Base-by-base conservation (phyloP, 768 basidiomycete species). In the Boletus vinaceobasis region DNA sequence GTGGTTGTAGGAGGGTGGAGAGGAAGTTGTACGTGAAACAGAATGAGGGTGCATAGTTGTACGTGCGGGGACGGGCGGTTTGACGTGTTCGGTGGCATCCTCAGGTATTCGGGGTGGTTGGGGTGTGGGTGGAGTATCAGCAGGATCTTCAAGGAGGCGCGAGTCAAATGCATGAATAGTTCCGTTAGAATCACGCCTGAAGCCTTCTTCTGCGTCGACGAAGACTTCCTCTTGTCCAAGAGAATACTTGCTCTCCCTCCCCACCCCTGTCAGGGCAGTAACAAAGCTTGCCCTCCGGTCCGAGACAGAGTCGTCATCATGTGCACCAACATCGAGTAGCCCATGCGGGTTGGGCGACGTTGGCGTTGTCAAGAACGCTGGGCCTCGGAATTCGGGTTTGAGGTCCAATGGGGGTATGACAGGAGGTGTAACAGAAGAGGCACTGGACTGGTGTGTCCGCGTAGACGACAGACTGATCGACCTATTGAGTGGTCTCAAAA, bases 401-500 rank as follows among this genome's bases (percentile, higher is more conserved):
- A 85, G 68, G 63, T 87, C 84, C 33, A 87, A 69, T 5, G 84
- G 81, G 4, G 84, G 82, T 38, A 88, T 82, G 19, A 69, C 71
- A 1, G 84, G 83, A 4, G 71, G 75, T 21, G 74, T 62, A 55
- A 68, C 63, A 57, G 66, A 59, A 15, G 75, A 79, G 14, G 62
- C 62, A 14, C 72, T 71, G 5, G 83, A 82, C 35, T 75, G 68
- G 52, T 85, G 79, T 1, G 82, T 85, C 42, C 77, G 77, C 15
- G 83, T 83, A 2, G 86, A 88, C 1, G 79, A 80, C 54, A 86
- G 77, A 26, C 85, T 86, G 40, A 79, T 73, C 6, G 87, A 84
- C 33, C 87, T 76, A 62, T 87, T 88, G 53, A 88, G 69, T 13
- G 81, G 83, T 3, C 87, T 80, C 7, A 79, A 76, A 43, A 89